A percentile compares a stretch with the other conserved stretches of the same genome.
phyloP scores from a whole-genome alignment of 352 stramenopile species.

The Stramenopiles sp. region DNA sequence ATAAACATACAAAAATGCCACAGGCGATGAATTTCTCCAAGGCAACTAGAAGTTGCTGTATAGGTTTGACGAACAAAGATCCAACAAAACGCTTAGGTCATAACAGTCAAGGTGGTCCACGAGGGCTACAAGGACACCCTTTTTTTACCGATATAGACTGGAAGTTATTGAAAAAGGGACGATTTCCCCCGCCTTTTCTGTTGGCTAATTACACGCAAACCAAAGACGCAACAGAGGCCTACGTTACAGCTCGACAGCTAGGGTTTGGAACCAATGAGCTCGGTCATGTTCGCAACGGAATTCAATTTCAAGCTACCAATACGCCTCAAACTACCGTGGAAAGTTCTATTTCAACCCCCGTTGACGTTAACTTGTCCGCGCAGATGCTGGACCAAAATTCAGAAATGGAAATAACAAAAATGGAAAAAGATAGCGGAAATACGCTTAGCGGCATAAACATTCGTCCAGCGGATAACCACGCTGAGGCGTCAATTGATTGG shows the following conservation, averaged over 20 bases:
- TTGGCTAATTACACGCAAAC: neutral
- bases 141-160: neutral
- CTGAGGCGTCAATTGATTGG: neutral
- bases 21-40: neutral
- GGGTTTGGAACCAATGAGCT: neutral
- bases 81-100: neutral
- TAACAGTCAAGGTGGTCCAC: neutral
- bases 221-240: neutral
- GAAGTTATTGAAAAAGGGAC: neutral
- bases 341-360: neutral
- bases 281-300: neutral
- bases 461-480: neutral
- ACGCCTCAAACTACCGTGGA: neutral
- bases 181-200: neutral
- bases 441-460: neutral
- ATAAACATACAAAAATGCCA: neutral
- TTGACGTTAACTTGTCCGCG: neutral
- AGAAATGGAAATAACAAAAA: neutral
- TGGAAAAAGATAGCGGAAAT: neutral
- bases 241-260: neutral
- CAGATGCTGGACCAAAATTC: neutral
- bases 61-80: neutral
- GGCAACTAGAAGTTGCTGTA: neutral
- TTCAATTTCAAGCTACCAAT: neutral
- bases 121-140: neutral